Evolutionary conservation across 805 yeast genomes (phyloP), one percentile per base, ranked within the genome.

Genomic region (Metschnikowia anglica): DNA sequence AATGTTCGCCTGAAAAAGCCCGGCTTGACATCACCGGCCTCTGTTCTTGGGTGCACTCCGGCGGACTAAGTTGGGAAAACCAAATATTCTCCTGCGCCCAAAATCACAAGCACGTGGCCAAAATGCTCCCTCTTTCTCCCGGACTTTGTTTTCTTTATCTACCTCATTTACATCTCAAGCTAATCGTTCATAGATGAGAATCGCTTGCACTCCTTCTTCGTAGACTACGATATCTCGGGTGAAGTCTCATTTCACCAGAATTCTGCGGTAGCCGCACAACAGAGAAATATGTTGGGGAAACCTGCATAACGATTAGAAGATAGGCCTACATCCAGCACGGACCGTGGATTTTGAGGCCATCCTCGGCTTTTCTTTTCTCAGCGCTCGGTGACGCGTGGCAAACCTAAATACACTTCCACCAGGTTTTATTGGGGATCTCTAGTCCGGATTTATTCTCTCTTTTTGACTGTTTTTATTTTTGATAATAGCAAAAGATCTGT

Each of bases 31-130:
- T 39, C 43, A 34, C 39, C 44, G 39, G 31, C 39, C 11, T 11
- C 12, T 18, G 21, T 15, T 25, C 35, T 35, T 35, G 39, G 39
- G 39, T 41, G 44, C 44, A 41, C 44, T 41, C 44, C 44, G 21
- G 26, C 24, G 10, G 36, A 17, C 34, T 39, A 39, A 30, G 30
- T 21, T 39, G 33, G 24, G 25, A 39, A 32, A 18, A 18, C 17
- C 28, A 9, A 16, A 21, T 33, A n/a, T 19, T n/a, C 27, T n/a
- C 36, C 9, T 18, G n/a, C 26, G 36, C 29, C 29, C 29, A 7
- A 8, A 4, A 12, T 10, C n/a, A n/a, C n/a, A n/a, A n/a, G n/a
- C n/a, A n/a, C n/a, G n/a, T n/a, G n/a, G n/a, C n/a, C n/a, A n/a
- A n/a, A n/a, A n/a, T n/a, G n/a, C n/a, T n/a, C n/a, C n/a, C n/a